phyloP scores from a whole-genome alignment of 2,329 filamentous ascomycete species.

The Dactylellina drechsleri region DNA sequence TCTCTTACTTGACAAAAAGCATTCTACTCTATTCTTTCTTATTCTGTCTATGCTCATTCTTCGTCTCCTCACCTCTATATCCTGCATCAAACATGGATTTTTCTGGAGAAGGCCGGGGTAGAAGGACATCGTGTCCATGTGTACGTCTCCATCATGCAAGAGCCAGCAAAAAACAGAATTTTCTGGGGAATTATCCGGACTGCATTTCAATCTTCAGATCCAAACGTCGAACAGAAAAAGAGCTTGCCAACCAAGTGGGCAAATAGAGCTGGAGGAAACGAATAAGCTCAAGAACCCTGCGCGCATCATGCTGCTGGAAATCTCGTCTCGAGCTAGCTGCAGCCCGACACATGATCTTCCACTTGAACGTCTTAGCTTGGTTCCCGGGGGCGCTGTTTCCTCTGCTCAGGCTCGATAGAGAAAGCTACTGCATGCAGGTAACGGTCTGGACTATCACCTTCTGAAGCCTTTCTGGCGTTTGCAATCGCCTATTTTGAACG shows the following conservation, averaged over 20 bases:
- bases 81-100: slow-evolving; percentile 27
- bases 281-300: slow-evolving; percentile 50
- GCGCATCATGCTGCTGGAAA: background rate
- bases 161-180: background rate
- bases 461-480: slow-evolving; percentile 37
- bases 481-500: slow-evolving; percentile 53
- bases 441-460: slow-evolving; percentile 28
- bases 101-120: too few relatives aligned
- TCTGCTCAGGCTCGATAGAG: slow-evolving; percentile 30
- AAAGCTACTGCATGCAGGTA: slow-evolving; percentile 18
- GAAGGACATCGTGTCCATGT: too few relatives aligned
- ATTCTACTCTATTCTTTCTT: slow-evolving; percentile 22
- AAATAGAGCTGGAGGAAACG: background rate
- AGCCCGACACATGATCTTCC: slow-evolving; percentile 47
- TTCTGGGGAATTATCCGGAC: slow-evolving; percentile 32
- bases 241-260: slow-evolving; percentile 1
- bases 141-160: too few relatives aligned
- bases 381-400: background rate
- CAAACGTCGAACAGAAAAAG: too few relatives aligned
- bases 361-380: slow-evolving; percentile 1
- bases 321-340: slow-evolving; percentile 50
- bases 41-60: background rate
- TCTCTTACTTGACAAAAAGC: too few relatives aligned
- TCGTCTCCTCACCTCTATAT: slow-evolving; percentile 5
- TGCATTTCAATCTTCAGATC: background rate